Evolutionary conservation across 1,139 yeast species (phyloP), one percentile per base, ranked within the genome.

Genomic region (Suhomyces anneliseae): DNA sequence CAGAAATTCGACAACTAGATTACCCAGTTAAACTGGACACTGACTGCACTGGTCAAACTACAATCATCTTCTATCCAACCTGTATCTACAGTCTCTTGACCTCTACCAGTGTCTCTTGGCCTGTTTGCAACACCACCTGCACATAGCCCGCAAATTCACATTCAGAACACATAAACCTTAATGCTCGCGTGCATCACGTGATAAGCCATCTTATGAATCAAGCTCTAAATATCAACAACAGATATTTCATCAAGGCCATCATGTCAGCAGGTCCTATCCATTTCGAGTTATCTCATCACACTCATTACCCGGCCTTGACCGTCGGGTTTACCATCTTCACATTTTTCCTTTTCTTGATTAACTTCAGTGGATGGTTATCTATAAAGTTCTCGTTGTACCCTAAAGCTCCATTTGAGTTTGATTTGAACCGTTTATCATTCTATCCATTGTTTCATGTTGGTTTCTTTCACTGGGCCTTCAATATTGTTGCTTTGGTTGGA

Each of bases 361-460:
- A 70, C 74, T 27, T 54, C 14, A 48, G 51, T 19, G 53, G 50
- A 10, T 46, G 54, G 7, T 54, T 66, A 31, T 57, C 63, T 39
- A 48, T 54, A 27, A 51, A 53, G 29, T 64, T 72, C 45, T 56
- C 69, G 7, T 72, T 89, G 48, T 72, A 75, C 40, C 85, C 93
- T 8, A 65, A 69, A 34, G 82, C 90, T 2, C 70, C 87, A 11
- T 70, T 79, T 52, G 65, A 74, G 24, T 64, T 86, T 39, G 81
- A 87, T 53, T 59, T 87, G 55, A 82, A 82, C 61, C 71, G 86
- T 39, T 65, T 92, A 27, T 83, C 96, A 8, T 78, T 90, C 54
- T 92, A 88, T 62, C 87, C 93, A 2, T 66, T 90, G 58, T 82
- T 82, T 40, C 97, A 90, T 62, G 61, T 71, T 36, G 76, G 80